These are phyloP conservation scores for Leishmania aethiopica DNA, from an alignment of 208 protist species.

Conservation along the genomic window DNA sequence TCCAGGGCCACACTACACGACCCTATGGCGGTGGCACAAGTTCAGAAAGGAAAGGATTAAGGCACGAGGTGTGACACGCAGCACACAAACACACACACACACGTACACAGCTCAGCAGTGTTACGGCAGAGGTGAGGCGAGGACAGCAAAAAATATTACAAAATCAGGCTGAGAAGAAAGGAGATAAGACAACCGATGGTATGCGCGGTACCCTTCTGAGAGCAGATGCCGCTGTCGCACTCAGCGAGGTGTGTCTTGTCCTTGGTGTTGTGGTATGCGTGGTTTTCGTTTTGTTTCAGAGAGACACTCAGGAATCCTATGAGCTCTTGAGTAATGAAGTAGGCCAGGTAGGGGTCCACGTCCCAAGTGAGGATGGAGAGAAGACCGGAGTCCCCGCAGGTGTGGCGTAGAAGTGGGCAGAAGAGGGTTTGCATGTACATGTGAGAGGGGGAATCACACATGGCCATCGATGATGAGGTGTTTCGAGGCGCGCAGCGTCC, in stretches of 20 bases:
- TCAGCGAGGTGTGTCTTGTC: not conserved
- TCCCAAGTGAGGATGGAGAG: not conserved
- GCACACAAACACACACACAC: not conserved
- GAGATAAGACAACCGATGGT: not conserved
- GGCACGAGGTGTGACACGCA: not conserved
- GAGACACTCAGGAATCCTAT: not conserved
- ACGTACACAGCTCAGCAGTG: not conserved
- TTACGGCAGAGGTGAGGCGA: not conserved
- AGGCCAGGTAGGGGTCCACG: not conserved
- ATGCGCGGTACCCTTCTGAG: not conserved
- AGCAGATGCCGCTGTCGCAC: not conserved
- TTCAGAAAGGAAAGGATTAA: not conserved
- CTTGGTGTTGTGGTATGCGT: not conserved
- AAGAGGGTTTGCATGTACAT: not conserved
- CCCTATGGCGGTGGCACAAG: not conserved
- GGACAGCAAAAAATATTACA: not conserved
- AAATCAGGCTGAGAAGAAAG: not conserved
- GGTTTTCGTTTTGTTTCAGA: not conserved
- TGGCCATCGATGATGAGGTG: not conserved
- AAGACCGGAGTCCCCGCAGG: not conserved
- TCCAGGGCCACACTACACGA: not conserved
- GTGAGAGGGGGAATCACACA: not conserved
- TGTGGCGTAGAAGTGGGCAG: not conserved
- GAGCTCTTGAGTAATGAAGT: not conserved
- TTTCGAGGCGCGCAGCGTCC: not conserved